Evolutionary conservation across 345 rosid species (phyloP).

Genomic region (Eucalyptus regnans): DNA sequence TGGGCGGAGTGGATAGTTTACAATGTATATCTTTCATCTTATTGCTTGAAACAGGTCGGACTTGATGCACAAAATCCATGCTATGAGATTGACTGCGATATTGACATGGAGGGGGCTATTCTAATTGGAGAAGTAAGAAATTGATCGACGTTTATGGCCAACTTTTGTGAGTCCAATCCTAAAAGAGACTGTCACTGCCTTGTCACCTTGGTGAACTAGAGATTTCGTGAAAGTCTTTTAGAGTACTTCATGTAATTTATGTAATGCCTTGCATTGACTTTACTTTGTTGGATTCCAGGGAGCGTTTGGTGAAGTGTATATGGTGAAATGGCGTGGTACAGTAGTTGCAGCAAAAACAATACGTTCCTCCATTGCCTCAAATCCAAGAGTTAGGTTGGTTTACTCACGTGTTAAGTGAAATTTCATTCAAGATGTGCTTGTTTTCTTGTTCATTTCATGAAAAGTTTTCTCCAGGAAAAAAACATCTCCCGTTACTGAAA

Average conservation of each 20-base stretch:
- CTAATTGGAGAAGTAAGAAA: conserved; percentile 47
- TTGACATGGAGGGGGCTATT: conserved; percentile 27
- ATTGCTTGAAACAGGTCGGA: conserved; percentile 30
- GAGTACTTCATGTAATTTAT: background rate
- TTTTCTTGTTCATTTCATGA: background rate
- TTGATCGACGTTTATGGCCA: background rate
- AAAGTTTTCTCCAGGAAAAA: background rate
- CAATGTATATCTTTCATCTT: background rate
- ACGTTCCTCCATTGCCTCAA: conserved; percentile 53
- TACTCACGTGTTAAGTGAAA: background rate
- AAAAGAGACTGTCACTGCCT: background rate
- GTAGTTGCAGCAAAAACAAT: conserved; percentile 63
- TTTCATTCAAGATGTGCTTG: background rate
- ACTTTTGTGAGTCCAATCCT: background rate
- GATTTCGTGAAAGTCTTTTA: background rate
- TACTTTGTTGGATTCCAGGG: conserved; percentile 17
- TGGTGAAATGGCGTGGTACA: conserved; percentile 61
- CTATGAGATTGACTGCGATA: conserved; percentile 20
- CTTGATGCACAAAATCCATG: conserved; percentile 33
- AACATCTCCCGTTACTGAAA: background rate
- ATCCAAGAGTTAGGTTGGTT: conserved; percentile 47
- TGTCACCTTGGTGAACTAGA: background rate
- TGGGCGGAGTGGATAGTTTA: background rate
- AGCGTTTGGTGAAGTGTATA: conserved; percentile 49
- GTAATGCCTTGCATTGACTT: background rate